Conservation (phyloP, 352 stramenopile genomes). For the Pythium biforme region DNA sequence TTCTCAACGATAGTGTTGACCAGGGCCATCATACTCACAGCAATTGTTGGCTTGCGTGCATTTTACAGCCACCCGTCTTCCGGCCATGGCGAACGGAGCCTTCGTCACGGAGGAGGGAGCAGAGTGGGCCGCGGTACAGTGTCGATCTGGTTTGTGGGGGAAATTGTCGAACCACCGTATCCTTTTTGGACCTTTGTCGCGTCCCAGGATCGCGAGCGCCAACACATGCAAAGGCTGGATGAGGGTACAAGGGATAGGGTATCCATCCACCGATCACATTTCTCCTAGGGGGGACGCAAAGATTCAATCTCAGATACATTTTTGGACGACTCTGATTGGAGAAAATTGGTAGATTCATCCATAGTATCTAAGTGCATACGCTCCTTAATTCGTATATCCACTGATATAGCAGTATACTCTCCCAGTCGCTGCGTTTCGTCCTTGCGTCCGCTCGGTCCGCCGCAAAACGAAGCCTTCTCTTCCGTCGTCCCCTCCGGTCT, state of each 20-base stretch:
- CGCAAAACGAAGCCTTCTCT: neutral
- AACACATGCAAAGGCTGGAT: neutral
- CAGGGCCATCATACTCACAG: neutral
- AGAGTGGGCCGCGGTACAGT: neutral
- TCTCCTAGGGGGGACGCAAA: conserved; percentile 16
- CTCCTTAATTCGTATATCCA: neutral
- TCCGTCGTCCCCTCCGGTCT: neutral
- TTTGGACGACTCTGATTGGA: conserved; percentile 10
- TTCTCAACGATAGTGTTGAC: too few relatives aligned
- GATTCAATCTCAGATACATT: conserved; percentile 26
- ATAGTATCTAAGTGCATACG: conserved; percentile 1
- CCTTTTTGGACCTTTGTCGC: neutral
- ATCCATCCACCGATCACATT: conserved; percentile 8
- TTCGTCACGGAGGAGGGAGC: neutral
- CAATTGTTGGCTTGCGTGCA: too few relatives aligned
- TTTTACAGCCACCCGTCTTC: too few relatives aligned
- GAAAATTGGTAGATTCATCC: neutral
- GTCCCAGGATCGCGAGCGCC: conserved; percentile 4
- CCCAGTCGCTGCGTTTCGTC: conserved; percentile 7
- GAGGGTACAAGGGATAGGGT: conserved; percentile 7
- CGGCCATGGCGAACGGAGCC: too few relatives aligned
- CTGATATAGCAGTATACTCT: conserved; percentile 13
- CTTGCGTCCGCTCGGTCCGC: conserved; percentile 7
- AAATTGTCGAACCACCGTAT: conserved; percentile 12
- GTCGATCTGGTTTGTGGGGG: neutral